phyloP scores from a whole-genome alignment of 352 stramenopile species.

The Phytopythium litorale region DNA sequence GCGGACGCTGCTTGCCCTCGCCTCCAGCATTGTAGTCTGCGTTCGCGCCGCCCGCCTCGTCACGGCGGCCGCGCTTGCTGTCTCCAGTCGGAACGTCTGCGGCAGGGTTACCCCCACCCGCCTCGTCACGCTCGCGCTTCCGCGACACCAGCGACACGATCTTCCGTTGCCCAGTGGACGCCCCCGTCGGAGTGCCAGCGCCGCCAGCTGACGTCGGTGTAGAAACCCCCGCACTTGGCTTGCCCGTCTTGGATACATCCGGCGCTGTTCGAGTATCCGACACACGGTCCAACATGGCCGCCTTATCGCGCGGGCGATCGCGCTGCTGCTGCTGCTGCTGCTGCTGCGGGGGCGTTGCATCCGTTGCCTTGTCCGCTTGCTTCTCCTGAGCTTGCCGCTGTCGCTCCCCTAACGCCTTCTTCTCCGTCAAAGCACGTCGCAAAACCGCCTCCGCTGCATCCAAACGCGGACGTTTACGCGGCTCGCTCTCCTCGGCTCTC shows the following conservation, averaged over 20 bases:
- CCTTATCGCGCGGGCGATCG: not conserved
- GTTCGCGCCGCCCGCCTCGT: slow-evolving; percentile 8
- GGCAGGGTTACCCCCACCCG: slow-evolving; percentile 4
- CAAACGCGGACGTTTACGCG: slow-evolving; percentile 46
- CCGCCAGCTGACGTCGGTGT: not conserved
- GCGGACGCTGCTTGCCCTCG: slow-evolving; percentile 21
- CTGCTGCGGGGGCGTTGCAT: not conserved
- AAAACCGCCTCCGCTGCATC: slow-evolving; percentile 64
- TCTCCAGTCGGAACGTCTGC: slow-evolving; percentile 18
- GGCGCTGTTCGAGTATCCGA: not conserved
- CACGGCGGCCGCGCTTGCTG: slow-evolving; percentile 46
- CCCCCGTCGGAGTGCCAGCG: slow-evolving; percentile 3
- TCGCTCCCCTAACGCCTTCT: slow-evolving; percentile 46
- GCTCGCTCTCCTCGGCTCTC: slow-evolving; percentile 16
- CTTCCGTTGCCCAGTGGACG: slow-evolving; percentile 32
- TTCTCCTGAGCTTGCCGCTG: slow-evolving; percentile 21
- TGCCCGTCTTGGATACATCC: not conserved
- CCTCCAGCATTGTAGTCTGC: slow-evolving; percentile 6
- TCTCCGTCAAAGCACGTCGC: slow-evolving; percentile 68
- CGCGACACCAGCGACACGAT: slow-evolving; percentile 78
- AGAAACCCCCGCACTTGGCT: not conserved
- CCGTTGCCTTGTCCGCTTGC: slow-evolving; percentile 8
- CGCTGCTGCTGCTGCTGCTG: not conserved
- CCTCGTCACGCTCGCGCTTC: slow-evolving; percentile 61
- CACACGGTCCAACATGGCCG: not conserved